Base-by-base conservation (phyloP, 148 eudicot genomes). In the Cornus florida region DNA sequence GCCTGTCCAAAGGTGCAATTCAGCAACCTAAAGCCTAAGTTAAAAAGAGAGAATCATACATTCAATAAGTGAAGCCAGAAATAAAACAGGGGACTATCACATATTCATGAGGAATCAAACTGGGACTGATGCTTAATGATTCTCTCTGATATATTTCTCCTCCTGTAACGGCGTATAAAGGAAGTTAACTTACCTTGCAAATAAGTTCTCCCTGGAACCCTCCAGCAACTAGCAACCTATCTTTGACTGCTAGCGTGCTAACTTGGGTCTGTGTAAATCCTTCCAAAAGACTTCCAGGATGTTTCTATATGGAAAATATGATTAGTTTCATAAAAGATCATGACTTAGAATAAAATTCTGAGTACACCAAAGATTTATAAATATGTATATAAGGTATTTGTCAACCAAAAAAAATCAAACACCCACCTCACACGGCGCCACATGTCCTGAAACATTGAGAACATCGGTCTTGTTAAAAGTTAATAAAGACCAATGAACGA, bases 401-500 rank as follows among this genome's bases (percentile, higher is more conserved):
- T 62, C 66, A 62, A 62, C 20, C 66, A 24, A 62, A n/a, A 62
- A 7, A 62, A 19, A n/a, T n/a, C 22, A 68, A 69, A 33, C 43
- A 79, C 86, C 76, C 73, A 92, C 98, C 90, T 94, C 94, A 65
- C 83, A 80, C 77, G 98, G 98, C 68, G 98, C 94, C 48, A 94
- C 92, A 80, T 92, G 97, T 75, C 97, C 97, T 9, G 91, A 80
- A 31, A 92, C 92, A 83, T 94, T 89, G 73, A 94, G 94, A 84
- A 92, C 93, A 83, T 94, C 97, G 24, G 90, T 73, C 84, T 92
- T 92, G 71, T 79, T 74, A 78, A 59, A 78, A 13, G 81, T 77
- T 79, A 88, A 72, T 66, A 88, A 84, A 50, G 88, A 88, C 93
- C 93, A 90, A 60, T 90, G 93, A 43, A 83, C 77, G 46, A 88